Evolutionary conservation across 176 grass and related monocot genomes (phyloP), one percentile per base, ranked within the genome.

Genomic region (Phoenix dactylifera): DNA sequence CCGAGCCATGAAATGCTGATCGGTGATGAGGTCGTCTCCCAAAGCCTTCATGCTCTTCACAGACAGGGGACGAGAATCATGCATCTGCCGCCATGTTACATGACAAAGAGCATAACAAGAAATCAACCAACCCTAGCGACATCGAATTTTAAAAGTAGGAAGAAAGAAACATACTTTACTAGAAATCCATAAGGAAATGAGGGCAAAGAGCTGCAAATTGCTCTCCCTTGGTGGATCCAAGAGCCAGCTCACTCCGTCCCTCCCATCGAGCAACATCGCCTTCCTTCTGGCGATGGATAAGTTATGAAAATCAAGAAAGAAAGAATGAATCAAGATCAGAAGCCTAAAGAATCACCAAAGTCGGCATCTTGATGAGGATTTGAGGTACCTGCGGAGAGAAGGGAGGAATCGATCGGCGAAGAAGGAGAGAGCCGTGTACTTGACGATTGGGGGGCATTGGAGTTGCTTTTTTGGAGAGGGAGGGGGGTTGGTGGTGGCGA

Each of bases 1-100:
- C 2, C 71, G 65, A 51, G 74, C 80, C 14, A 83, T 96, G 81
- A 96, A 96, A 76, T 96, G 86, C 76, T 90, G 86, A 22, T 96
- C 83, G 6, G 35, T 52, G 16, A 96, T 90, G 71, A 88, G 52
- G 55, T 59, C 77, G 29, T 88, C 92, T 23, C 79, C 72, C 55
- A 96, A 69, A 20, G 86, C 77, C 74, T 96, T 90, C 55, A 96
- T 77, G 65, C 69, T 96, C 69, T 79, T 96, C 77, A 87, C 86
- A 6, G 83, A 82, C 50, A 90, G 22, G 0, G 86, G 80, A 49
- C 54, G 70, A 2, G 59, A 32, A 67, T 85, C 80, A 50, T 96
- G 83, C 57, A 87, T 72, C 92, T 96, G 32, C 24, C 48, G 18
- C 50, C 18, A 12, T 44, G 35, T 2, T 12, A 12, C 35, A 14